Evolutionary conservation across 306 rosid genomes (phyloP), one percentile per base, ranked within the genome.

Genomic region (Herpetospermum pedunculosum): DNA sequence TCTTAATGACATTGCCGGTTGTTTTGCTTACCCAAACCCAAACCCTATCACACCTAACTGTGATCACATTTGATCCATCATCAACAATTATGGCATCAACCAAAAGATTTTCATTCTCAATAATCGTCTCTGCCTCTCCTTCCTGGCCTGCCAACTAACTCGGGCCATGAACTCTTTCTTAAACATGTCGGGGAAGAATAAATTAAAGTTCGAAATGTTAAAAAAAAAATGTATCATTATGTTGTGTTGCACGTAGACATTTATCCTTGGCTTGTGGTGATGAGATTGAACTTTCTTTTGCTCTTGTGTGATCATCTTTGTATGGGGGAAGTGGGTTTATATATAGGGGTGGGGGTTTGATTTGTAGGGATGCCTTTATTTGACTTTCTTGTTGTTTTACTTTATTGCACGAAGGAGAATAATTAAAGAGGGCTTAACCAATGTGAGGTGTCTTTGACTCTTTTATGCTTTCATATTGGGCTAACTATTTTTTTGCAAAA

Each of bases 161-260:
- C 73, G 0, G 73, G 73, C 73, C 73, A 68, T 3, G 73, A 43
- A 6, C 73, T 41, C 73, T 68, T 68, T 5, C 73, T 54, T 68
- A 25, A 16, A 30, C n/a, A n/a, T n/a, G n/a, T n/a, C n/a, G n/a
- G n/a, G n/a, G n/a, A n/a, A n/a, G n/a, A n/a, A n/a, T n/a, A n/a
- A n/a, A n/a, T n/a, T n/a, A n/a, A n/a, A n/a, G n/a, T 2, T 43
- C 16, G 16, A 43, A 16, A 43, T 11, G 16, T 11, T 1, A 1
- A 43, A 43, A 43, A 43, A 14, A 10, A 40, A 40, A 10, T 43
- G n/a, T n/a, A n/a, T n/a, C n/a, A n/a, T n/a, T n/a, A n/a, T n/a
- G n/a, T n/a, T n/a, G n/a, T n/a, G n/a, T n/a, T n/a, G n/a, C n/a
- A n/a, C n/a, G 67, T 30, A 35, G 70, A 65, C 72, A 65, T n/a